phyloP scores from a whole-genome alignment of 192 early-diverging fungal species.

The Backusella morwellensis region DNA sequence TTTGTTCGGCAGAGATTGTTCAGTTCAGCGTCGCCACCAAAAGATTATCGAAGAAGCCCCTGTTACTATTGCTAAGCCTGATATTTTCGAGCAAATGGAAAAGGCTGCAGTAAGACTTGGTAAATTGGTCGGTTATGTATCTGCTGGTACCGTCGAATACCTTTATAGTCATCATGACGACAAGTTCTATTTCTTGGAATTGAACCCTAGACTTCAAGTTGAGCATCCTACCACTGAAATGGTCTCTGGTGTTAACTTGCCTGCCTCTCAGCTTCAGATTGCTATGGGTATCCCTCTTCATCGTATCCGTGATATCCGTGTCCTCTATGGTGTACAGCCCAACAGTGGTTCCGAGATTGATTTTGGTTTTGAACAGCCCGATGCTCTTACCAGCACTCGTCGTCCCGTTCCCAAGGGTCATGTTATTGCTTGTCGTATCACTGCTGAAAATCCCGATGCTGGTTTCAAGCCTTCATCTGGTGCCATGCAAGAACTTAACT shows the following conservation, averaged over 20 bases:
- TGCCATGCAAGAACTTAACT: constrained; percentile 97
- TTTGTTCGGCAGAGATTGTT: constrained; percentile 98
- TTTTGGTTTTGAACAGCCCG: constrained; percentile 83
- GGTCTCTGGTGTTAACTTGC: constrained; percentile 97
- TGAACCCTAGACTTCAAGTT: constrained; percentile 98
- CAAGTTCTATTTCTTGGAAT: constrained; percentile 93
- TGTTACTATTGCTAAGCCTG: constrained; percentile 78
- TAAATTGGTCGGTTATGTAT: constrained; percentile 91
- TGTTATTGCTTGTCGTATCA: constrained; percentile 97
- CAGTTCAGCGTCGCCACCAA: constrained; percentile 97
- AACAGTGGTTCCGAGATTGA: constrained; percentile 88
- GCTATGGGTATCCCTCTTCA: constrained; percentile 99
- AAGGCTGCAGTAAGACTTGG: constrained; percentile 94
- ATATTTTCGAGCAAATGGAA: constrained; percentile 89
- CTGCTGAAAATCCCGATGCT: constrained; percentile 98
- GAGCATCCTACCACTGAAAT: constrained; percentile 99
- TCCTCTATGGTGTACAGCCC: constrained; percentile 89
- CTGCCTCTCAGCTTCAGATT: constrained; percentile 96
- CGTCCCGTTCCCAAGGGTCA: constrained; percentile 94
- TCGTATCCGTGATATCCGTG: constrained; percentile 93
- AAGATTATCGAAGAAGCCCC: constrained; percentile 99
- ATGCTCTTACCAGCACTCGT: constrained; percentile 81
- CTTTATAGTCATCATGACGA: constrained; percentile 86
- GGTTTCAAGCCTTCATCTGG: constrained; percentile 98
- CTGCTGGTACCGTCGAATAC: constrained; percentile 97